Evolutionary conservation across 139 green algal genomes (phyloP), one percentile per base, ranked within the genome.

Genomic region (Chlorella sp.): DNA sequence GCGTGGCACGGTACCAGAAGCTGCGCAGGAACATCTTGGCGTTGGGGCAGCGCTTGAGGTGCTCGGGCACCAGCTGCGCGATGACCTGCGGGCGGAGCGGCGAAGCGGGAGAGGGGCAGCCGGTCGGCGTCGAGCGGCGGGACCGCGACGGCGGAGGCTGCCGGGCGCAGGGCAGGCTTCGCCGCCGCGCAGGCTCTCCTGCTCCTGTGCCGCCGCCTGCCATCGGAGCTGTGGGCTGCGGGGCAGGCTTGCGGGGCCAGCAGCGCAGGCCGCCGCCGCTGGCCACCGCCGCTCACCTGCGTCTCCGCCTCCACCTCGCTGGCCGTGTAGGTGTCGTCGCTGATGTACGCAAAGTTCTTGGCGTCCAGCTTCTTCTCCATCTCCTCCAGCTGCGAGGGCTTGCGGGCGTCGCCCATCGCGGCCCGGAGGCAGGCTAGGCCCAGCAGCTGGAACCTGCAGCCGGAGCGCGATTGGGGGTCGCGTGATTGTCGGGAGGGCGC

Each of bases 361-460:
- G 90, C 81, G 11, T 92, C 89, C 41, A 93, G 38, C 51, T 80
- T 67, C 26, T 78, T 86, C n/a, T 87, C 64, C 32, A 80, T 44
- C 24, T 84, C 81, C 16, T 73, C 69, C 41, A 84, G 68, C 36
- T 48, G 68, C 22, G 75, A 44, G 30, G 80, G 82, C 38, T 51
- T 46, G 14, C 76, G 74, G 38, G 70, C 87, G 80, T 93, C 86
- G 40, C 79, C 85, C 81, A 95, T 90, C 8, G 92, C 92, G 32
- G 80, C 83, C 17, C 92, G 84, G 32, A 95, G 84, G 78, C 81
- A 89, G 58, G 88, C 88, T 13, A 95, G 89, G 40, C 91, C 92
- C 7, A 94, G 40, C 62, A 94, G 86, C 85, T 95, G 92, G 48
- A 94, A 94, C 82, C 91, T 94, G 87, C 88, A 77, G 56, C 74